Percentiles rank a stretch among this genome's conserved stretches.
phyloP scores from a whole-genome alignment of 1,284 basidiomycete genomes.

The Sporisorium sorghi region DNA sequence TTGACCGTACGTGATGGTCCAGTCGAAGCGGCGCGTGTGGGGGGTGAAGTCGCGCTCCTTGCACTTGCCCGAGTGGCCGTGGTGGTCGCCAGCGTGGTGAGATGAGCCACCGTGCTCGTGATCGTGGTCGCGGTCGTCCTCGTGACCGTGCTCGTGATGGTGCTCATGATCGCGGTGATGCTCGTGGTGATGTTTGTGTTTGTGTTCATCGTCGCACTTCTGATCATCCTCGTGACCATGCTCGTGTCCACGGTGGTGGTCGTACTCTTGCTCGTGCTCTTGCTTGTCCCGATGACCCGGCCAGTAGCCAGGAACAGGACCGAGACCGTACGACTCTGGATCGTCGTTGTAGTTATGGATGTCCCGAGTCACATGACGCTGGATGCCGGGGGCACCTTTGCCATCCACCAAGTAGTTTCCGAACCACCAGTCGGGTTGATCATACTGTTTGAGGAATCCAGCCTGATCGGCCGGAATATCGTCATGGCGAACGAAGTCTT shows the following conservation, averaged over 20 bases:
- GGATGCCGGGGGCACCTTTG: not conserved
- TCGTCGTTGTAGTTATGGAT: too few species aligned
- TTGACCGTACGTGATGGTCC: slow-evolving; percentile 43
- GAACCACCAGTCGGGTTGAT: slow-evolving; percentile 12
- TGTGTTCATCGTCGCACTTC: not conserved
- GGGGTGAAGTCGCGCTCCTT: slow-evolving; percentile 37
- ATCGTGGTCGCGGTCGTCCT: not conserved
- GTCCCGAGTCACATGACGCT: too few species aligned
- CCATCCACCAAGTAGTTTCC: slow-evolving; percentile 10
- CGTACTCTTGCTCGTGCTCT: not conserved
- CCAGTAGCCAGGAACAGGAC: slow-evolving; percentile 23
- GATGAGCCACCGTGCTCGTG: not conserved
- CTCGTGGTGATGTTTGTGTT: not conserved
- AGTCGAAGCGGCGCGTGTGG: slow-evolving; percentile 50
- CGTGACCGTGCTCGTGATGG: not conserved
- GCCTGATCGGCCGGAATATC: too few species aligned
- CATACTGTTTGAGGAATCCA: too few species aligned
- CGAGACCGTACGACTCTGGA: slow-evolving; percentile 14
- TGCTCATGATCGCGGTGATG: slow-evolving; percentile 4
- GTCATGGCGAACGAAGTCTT: too few species aligned
- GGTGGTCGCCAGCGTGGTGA: not conserved
- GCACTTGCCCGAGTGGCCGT: slow-evolving; percentile 4
- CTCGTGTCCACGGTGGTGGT: not conserved
- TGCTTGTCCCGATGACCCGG: slow-evolving; percentile 6
- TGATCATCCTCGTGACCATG: not conserved